Conservation (phyloP, 139 green algal genomes). For the Chlamydomonas applanata region DNA sequence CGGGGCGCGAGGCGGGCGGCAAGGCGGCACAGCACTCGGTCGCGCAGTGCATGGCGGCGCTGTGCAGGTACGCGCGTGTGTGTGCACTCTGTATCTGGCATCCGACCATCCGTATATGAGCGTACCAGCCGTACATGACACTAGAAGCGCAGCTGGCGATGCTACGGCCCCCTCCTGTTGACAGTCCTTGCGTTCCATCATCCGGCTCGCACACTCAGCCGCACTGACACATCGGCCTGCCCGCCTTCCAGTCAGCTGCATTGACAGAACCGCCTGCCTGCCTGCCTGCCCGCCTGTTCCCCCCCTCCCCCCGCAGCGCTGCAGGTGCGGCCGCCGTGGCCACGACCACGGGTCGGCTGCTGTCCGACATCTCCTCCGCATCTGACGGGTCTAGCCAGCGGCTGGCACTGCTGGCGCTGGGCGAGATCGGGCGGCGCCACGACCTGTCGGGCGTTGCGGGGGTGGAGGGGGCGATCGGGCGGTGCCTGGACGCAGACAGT, state of each 20-base stretch:
- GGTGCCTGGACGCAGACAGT: slow-evolving; percentile 27
- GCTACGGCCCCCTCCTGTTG: no score
- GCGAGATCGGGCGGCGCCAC: slow-evolving; percentile 74
- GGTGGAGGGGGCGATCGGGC: slow-evolving; percentile 38
- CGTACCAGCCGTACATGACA: no score
- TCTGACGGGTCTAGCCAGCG: slow-evolving; percentile 35
- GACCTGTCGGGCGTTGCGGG: slow-evolving; percentile 63
- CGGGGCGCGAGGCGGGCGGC: slow-evolving; percentile 11
- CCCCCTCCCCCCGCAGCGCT: slow-evolving; percentile 9
- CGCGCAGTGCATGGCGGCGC: slow-evolving; percentile 77
- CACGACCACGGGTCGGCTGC: slow-evolving; percentile 21
- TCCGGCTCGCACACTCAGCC: neutral
- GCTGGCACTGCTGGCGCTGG: slow-evolving; percentile 84
- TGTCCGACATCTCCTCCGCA: neutral
- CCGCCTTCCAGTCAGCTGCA: neutral
- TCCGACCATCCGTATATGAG: neutral
- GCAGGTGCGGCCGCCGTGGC: slow-evolving; percentile 13
- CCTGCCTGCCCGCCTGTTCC: no score
- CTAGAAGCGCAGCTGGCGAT: no score
- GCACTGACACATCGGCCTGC: neutral
- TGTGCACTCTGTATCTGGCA: neutral
- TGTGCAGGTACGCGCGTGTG: slow-evolving; percentile 29
- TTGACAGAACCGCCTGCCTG: no score
- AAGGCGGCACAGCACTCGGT: slow-evolving; percentile 57
- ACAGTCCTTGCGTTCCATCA: neutral